Evolutionary conservation across 805 yeast genomes (phyloP), one percentile per base, ranked within the genome.

Genomic region (Wickerhamiella vanderwaltii): DNA sequence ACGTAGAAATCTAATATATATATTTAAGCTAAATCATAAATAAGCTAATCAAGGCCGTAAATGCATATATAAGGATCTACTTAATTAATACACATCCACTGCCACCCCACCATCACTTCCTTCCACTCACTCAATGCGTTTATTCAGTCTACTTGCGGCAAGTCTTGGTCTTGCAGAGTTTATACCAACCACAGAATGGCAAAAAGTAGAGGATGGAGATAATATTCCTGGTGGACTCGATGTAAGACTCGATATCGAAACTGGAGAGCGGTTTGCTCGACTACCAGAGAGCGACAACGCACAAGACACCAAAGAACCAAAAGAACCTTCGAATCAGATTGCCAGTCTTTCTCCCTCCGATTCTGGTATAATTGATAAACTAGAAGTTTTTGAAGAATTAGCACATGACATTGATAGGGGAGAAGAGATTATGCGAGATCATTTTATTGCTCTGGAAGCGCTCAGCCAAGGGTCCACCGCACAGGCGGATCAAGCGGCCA

Each of bases 161-260:
- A n/a, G n/a, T n/a, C n/a, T n/a, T 9, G 36, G 34, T 3, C 39
- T 7, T 16, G 28, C 31, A 2, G 47, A 18, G 2, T 85, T 86
- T 54, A 71, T 60, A 29, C 81, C 95, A 1, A 60, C 76, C 0
- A 46, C 55, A 1, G 73, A 79, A 48, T 87, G 95, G 94, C 75
- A 77, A 61, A 54, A 55, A 1, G 71, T 87, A 4, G 66, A 62
- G 49, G 77, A 72, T 36, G 85, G 77, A n/a, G 95, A 84, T 53
- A 67, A 71, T 6, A 67, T 87, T 3, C 94, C 95, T 0, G 72
- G 72, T 5, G 97, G 96, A 0, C 60, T 82, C 25, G 87, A 82
- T 57, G 73, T 86, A 9, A 67, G 83, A 48, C 52, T 87, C 50
- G 78, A 84, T 56, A 60, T 86, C 44, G 83, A 78, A n/a, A 76